phyloP scores from a whole-genome alignment of 345 rosid species.

The Stellera chamaejasme region DNA sequence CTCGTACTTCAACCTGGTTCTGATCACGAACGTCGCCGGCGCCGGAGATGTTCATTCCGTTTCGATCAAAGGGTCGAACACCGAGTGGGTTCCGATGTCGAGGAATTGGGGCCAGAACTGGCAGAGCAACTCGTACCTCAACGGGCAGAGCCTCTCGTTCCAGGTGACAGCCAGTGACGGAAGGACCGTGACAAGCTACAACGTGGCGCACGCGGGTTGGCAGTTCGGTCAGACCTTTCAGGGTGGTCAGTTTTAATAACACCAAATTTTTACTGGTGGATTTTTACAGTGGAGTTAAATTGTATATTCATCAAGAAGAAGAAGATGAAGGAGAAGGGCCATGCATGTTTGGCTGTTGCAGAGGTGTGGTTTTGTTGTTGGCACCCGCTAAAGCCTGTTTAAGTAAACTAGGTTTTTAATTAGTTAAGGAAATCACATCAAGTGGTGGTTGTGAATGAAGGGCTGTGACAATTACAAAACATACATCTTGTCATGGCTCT shows the following conservation, averaged over 20 bases:
- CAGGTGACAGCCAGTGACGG: conserved; percentile 94
- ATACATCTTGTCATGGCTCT: too few relatives aligned
- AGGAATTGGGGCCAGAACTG: conserved; percentile 99
- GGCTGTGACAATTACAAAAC: too few relatives aligned
- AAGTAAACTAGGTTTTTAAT: conserved; percentile 1
- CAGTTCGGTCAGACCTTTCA: conserved; percentile 87
- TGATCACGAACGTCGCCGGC: conserved; percentile 75
- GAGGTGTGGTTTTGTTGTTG: conserved; percentile 56
- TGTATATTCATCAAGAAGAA: not conserved
- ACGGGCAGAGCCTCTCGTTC: conserved; percentile 79
- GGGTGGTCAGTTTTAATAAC: conserved; percentile 57
- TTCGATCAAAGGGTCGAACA: conserved; percentile 82
- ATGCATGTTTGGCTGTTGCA: conserved; percentile 38
- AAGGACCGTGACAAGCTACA: conserved; percentile 49
- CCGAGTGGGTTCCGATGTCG: conserved; percentile 92
- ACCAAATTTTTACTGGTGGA: too few relatives aligned
- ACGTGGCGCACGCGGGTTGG: conserved; percentile 56
- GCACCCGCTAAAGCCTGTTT: conserved; percentile 78
- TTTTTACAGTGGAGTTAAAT: not conserved
- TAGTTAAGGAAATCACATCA: too few relatives aligned
- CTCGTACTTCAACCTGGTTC: conserved; percentile 87
- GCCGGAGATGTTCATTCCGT: conserved; percentile 78
- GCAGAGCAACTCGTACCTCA: conserved; percentile 85
- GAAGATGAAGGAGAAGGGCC: conserved; percentile 13
- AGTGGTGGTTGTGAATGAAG: too few relatives aligned